A percentile compares a stretch with the other conserved stretches of the same genome.
These are phyloP conservation scores for Fusarium devonianum DNA, from an alignment of 2,329 filamentous ascomycete species.

Conservation along the genomic window DNA sequence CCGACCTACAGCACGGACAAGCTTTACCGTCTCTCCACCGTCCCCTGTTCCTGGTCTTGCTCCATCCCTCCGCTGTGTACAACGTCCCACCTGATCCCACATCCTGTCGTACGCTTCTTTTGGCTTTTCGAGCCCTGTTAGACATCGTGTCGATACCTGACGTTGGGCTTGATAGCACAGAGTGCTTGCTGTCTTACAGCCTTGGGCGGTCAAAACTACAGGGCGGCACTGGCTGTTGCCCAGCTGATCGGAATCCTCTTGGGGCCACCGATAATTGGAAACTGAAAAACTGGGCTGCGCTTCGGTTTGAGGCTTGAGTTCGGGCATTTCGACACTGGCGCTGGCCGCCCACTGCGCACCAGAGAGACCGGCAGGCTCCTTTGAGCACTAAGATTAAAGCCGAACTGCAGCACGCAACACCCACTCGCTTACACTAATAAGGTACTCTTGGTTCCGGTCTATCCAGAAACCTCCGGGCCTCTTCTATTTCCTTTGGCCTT, in stretches of 20 bases:
- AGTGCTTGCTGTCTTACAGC: neutral
- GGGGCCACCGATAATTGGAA: slow-evolving; percentile 30
- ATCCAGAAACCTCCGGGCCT: slow-evolving; percentile 14
- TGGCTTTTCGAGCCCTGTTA: slow-evolving; percentile 18
- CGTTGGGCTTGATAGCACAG: slow-evolving; percentile 9
- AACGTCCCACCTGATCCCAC: slow-evolving; percentile 18
- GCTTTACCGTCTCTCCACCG: neutral
- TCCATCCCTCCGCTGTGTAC: slow-evolving; percentile 11
- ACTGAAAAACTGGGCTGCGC: slow-evolving; percentile 18
- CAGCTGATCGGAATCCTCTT: slow-evolving; percentile 32
- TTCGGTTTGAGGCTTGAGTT: slow-evolving; percentile 23
- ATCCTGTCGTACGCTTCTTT: slow-evolving; percentile 32
- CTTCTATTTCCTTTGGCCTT: neutral
- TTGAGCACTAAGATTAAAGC: slow-evolving; percentile 15
- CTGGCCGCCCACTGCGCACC: slow-evolving; percentile 8
- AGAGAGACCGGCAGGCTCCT: slow-evolving; percentile 7
- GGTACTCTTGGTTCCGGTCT: no score
- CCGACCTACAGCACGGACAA: neutral
- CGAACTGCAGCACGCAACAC: slow-evolving; percentile 29
- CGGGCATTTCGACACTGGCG: slow-evolving; percentile 27
- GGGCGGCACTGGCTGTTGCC: slow-evolving; percentile 14
- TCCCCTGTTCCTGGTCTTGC: slow-evolving; percentile 31
- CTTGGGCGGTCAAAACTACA: slow-evolving; percentile 22
- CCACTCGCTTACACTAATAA: no score
- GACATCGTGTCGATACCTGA: slow-evolving; percentile 17